Evolutionary conservation across 2,329 filamentous ascomycete species (phyloP).

Genomic region (Akanthomyces lecanii): DNA sequence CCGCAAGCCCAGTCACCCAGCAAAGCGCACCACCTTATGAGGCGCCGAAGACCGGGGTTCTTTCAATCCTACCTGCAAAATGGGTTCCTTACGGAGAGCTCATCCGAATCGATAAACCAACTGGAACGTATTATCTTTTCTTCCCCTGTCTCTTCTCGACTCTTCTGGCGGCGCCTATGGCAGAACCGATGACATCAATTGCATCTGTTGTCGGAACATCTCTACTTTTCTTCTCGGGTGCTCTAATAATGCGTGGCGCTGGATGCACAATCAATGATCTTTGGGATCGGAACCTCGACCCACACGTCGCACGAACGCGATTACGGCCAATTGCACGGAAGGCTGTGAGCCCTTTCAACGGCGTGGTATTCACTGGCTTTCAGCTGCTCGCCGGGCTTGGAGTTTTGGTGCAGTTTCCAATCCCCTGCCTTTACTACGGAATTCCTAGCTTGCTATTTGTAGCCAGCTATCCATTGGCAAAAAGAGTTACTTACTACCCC

Average conservation of each 20-base stretch:
- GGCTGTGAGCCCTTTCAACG: slow-evolving; percentile 69
- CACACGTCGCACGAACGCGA: slow-evolving; percentile 70
- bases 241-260: slow-evolving; percentile 80
- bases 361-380: slow-evolving; percentile 66
- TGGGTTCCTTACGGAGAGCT: slow-evolving; percentile 57
- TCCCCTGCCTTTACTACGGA: slow-evolving; percentile 70
- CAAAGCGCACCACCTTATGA: slow-evolving; percentile 43
- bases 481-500: slow-evolving; percentile 82
- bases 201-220: slow-evolving; percentile 60
- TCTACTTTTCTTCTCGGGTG: slow-evolving; percentile 68
- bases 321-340: slow-evolving; percentile 76
- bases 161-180: slow-evolving; percentile 69
- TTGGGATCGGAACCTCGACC: slow-evolving; percentile 84
- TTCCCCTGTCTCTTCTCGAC: slow-evolving; percentile 84
- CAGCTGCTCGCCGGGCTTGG: slow-evolving; percentile 71
- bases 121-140: slow-evolving; percentile 79
- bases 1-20: not conserved
- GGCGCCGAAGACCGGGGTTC: slow-evolving; percentile 66
- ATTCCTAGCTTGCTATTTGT: slow-evolving; percentile 72
- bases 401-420: slow-evolving; percentile 71
- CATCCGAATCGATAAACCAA: slow-evolving; percentile 74
- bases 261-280: slow-evolving; percentile 89
- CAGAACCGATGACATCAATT: slow-evolving; percentile 56
- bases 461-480: slow-evolving; percentile 73
- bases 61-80: slow-evolving; percentile 64